Evolutionary conservation across 768 basidiomycete genomes (phyloP).

Genomic region (Suillus cothurnatus): DNA sequence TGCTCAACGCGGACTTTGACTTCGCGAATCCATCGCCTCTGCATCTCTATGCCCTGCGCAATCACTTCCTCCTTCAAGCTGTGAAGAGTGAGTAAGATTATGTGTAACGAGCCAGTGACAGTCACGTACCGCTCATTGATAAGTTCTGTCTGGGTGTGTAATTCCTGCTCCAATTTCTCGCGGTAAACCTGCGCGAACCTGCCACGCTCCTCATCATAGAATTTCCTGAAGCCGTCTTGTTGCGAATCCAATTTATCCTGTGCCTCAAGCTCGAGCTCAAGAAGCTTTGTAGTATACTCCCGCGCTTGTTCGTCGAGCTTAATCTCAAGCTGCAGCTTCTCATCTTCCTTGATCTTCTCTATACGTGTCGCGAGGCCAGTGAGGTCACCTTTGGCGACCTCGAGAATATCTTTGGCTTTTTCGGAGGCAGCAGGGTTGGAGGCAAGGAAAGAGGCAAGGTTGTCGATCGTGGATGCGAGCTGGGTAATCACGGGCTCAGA

Average conservation of each 20-base stretch:
- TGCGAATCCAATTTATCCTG: constrained; percentile 85
- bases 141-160: constrained; percentile 85
- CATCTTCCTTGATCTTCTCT: constrained; percentile 77
- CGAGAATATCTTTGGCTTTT: constrained; percentile 74
- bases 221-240: constrained; percentile 82
- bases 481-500: constrained; percentile 94
- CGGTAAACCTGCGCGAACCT: constrained; percentile 78
- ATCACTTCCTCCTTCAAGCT: constrained; percentile 94
- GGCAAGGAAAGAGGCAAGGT: constrained; percentile 82
- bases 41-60: constrained; percentile 96
- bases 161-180: constrained; percentile 82
- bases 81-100: not conserved
- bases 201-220: constrained; percentile 76
- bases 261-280: constrained; percentile 83
- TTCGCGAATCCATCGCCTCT: constrained; percentile 94
- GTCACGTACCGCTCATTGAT: constrained; percentile 88
- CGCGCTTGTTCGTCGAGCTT: constrained; percentile 79
- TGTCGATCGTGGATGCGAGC: constrained; percentile 91
- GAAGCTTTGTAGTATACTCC: constrained; percentile 79
- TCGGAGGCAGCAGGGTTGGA: constrained; percentile 67
- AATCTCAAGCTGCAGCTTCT: constrained; percentile 64
- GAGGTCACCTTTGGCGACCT: constrained; percentile 80
- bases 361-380: constrained; percentile 76
- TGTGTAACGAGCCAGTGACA: not conserved
- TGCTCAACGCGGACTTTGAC: constrained; percentile 95